These are phyloP conservation scores for Alternaria hordeiaustralica DNA, from an alignment of 2,329 filamentous ascomycete species.

Conservation along the genomic window DNA sequence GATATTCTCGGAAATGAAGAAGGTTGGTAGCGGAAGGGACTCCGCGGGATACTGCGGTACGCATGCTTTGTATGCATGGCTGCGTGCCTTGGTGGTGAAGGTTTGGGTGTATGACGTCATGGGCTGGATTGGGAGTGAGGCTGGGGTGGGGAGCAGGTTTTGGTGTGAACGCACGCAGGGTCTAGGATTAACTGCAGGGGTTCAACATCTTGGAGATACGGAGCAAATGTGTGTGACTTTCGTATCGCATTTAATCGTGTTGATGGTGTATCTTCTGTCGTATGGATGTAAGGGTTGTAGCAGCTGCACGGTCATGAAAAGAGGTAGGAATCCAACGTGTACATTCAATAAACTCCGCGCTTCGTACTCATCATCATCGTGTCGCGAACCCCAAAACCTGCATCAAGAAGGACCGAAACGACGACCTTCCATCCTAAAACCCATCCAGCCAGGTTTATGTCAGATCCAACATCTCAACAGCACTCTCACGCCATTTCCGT, in stretches of 20 bases:
- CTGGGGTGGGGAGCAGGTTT: slow-evolving; percentile 11
- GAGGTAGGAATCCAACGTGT: neutral
- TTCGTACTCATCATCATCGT: neutral
- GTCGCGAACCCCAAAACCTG: no score
- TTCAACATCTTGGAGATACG: neutral
- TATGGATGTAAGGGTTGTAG: neutral
- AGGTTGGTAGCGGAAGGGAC: neutral
- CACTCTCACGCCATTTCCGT: slow-evolving; percentile 45
- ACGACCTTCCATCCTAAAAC: neutral
- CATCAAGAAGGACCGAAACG: neutral
- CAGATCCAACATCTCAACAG: slow-evolving; percentile 46
- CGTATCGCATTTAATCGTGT: no score
- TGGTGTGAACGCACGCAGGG: slow-evolving; percentile 8
- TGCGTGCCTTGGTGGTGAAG: slow-evolving; percentile 9
- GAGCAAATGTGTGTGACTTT: neutral
- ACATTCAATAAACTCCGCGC: neutral
- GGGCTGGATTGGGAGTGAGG: slow-evolving; percentile 1
- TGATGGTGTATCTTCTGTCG: no score
- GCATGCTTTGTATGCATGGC: slow-evolving; percentile 7
- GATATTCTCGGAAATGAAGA: no score
- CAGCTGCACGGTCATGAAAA: neutral
- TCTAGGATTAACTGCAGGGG: neutral
- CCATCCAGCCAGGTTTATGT: slow-evolving; percentile 11
- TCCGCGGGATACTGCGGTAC: neutral
- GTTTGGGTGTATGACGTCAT: slow-evolving; percentile 27